These are phyloP conservation scores for Beta vulgaris DNA, from an alignment of 148 eudicot genomes.

Conservation along the genomic window DNA sequence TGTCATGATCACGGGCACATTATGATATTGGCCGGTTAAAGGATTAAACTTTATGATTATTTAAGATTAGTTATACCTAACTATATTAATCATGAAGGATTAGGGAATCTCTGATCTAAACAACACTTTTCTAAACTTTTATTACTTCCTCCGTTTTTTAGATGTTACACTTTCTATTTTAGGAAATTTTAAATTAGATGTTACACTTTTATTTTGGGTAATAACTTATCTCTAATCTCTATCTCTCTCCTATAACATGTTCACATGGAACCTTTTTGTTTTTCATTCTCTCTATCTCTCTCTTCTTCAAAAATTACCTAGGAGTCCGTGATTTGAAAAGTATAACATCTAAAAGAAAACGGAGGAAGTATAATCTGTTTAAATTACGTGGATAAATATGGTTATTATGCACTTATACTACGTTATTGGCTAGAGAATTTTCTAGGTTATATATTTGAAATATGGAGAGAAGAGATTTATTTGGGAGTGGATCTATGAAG, in stretches of 20 bases:
- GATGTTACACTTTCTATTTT: too few species aligned
- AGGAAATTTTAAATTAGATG: too few species aligned
- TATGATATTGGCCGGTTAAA: background rate
- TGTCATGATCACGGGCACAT: conserved; percentile 33
- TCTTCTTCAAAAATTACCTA: too few species aligned
- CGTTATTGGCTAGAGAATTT: conserved; percentile 6
- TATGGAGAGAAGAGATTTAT: background rate
- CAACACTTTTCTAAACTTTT: background rate
- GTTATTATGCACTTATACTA: background rate
- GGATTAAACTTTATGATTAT: conserved; percentile 20
- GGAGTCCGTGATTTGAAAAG: too few species aligned
- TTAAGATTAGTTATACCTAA: conserved; percentile 25
- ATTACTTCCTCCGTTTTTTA: too few species aligned
- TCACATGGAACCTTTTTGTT: too few species aligned
- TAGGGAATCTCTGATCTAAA: conserved; percentile 28
- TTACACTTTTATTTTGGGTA: too few species aligned
- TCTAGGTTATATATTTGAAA: background rate
- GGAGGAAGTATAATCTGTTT: background rate
- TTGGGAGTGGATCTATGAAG: background rate
- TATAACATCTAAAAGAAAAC: too few species aligned
- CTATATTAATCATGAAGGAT: conserved; percentile 27
- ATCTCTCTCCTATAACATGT: too few species aligned
- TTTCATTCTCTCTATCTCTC: too few species aligned
- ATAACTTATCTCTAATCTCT: too few species aligned
- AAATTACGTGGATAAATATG: conserved; percentile 16